Conservation (phyloP, 2,329 filamentous ascomycete genomes). For the Xylaria sp. region DNA sequence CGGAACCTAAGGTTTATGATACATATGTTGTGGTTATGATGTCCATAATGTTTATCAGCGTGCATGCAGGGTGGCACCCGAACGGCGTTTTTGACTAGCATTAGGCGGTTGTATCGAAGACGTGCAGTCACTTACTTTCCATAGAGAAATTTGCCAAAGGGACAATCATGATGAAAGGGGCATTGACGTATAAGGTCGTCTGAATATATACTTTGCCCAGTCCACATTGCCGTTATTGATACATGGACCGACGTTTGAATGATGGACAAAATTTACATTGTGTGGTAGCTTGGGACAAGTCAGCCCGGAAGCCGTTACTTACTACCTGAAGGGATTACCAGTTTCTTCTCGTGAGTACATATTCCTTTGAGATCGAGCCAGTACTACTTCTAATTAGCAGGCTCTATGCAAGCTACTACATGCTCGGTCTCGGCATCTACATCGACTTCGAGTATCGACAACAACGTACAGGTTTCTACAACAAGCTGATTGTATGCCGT, state of each 20-base stretch:
- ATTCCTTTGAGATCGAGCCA: not conserved
- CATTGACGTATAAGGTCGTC: slow-evolving; percentile 42
- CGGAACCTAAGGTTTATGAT: slow-evolving; percentile 41
- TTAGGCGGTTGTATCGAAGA: slow-evolving; percentile 43
- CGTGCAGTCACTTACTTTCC: slow-evolving; percentile 44
- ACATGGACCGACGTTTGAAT: slow-evolving; percentile 9
- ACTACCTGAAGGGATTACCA: not conserved
- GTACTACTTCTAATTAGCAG: slow-evolving; percentile 15
- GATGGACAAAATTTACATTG: slow-evolving; percentile 9
- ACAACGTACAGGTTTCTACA: slow-evolving; percentile 38
- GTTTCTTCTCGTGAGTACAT: slow-evolving; percentile 27
- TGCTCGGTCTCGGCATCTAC: not conserved
- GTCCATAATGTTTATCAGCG: slow-evolving; percentile 38
- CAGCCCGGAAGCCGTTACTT: slow-evolving; percentile 22
- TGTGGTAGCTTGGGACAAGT: slow-evolving; percentile 20
- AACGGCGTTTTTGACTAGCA: slow-evolving; percentile 45
- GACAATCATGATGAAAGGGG: slow-evolving; percentile 41
- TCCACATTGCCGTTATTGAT: slow-evolving; percentile 19
- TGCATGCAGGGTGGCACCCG: slow-evolving; percentile 33
- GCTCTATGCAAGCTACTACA: not conserved
- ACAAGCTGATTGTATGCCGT: slow-evolving; percentile 1
- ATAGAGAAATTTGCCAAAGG: slow-evolving; percentile 44
- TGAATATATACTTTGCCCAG: slow-evolving; percentile 45
- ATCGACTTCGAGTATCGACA: slow-evolving; percentile 27
- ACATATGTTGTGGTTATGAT: slow-evolving; percentile 41